Evolutionary conservation across 257 asterid species (phyloP).

Genomic region (Perilla frutescens): DNA sequence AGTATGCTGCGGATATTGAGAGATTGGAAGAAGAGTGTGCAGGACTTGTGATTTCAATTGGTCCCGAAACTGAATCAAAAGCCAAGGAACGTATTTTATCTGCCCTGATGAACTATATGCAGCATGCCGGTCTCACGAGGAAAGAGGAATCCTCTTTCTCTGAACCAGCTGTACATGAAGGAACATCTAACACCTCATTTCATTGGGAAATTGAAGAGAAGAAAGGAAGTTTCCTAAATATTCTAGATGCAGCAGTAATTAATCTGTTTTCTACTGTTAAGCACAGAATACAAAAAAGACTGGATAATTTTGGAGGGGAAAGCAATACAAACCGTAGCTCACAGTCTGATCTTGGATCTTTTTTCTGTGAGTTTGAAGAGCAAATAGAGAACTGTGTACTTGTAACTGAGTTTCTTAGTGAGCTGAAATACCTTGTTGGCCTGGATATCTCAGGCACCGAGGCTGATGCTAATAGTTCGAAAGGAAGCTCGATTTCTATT

Average conservation of each 20-base stretch:
- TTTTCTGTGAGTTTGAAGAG: constrained; percentile 73
- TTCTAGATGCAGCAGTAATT: constrained; percentile 61
- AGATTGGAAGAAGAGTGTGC: constrained; percentile 75
- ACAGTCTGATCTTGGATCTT: constrained; percentile 60
- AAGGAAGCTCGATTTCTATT: constrained; percentile 67
- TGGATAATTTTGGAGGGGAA: constrained; percentile 53
- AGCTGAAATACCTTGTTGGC: constrained; percentile 58
- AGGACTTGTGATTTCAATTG: constrained; percentile 70
- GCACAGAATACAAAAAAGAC: constrained; percentile 49
- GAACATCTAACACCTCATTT: constrained; percentile 42
- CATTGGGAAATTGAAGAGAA: constrained; percentile 55
- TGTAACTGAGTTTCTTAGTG: constrained; percentile 68
- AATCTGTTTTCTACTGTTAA: constrained; percentile 67
- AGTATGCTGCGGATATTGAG: constrained; percentile 80
- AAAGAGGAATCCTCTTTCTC: constrained; percentile 48
- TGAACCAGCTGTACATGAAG: constrained; percentile 50
- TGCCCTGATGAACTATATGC: constrained; percentile 65
- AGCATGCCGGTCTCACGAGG: constrained; percentile 54
- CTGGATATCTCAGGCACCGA: constrained; percentile 44
- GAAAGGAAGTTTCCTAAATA: constrained; percentile 50
- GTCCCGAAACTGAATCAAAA: constrained; percentile 73
- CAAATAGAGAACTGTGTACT: constrained; percentile 83
- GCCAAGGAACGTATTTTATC: constrained; percentile 79
- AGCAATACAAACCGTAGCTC: constrained; percentile 44
- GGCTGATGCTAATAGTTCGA: constrained; percentile 47